Percentiles rank a stretch among this genome's conserved stretches.
These are phyloP conservation scores for Acer saccharum DNA, from an alignment of 345 rosid genomes.

Conservation along the genomic window DNA sequence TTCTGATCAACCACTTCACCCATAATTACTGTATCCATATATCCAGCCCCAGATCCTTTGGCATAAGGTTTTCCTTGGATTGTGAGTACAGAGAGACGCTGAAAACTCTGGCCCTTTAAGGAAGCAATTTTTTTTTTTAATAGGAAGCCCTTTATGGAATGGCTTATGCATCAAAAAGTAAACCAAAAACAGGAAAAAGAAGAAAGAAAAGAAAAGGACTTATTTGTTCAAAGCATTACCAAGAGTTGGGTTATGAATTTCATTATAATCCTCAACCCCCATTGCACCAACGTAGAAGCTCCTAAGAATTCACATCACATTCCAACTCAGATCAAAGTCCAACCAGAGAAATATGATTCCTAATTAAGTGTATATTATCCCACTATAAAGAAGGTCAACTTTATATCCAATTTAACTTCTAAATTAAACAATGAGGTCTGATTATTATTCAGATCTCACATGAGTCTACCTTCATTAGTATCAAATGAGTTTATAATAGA, in stretches of 20 bases:
- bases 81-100: neutral
- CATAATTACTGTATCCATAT: neutral
- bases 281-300: neutral
- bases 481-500: neutral
- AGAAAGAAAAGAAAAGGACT: neutral
- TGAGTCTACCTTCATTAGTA: neutral
- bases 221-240: conserved; percentile 2
- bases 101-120: neutral
- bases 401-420: neutral
- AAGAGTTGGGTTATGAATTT: neutral
- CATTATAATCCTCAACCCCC: conserved; percentile 9
- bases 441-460: conserved; percentile 5
- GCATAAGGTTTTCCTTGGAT: neutral
- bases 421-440: neutral
- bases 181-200: neutral
- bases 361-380: neutral
- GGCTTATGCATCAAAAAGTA: neutral
- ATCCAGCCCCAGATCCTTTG: neutral
- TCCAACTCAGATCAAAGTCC: conserved; percentile 3
- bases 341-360: neutral
- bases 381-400: conserved; percentile 1
- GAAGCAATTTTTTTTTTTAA: neutral
- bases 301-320: conserved; percentile 13
- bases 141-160: neutral
- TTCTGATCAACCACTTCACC: neutral